A percentile compares a stretch with the other conserved stretches of the same genome.
Evolutionary conservation across 1,139 yeast genomes (phyloP).

Genomic region (Candida mesenterica): DNA sequence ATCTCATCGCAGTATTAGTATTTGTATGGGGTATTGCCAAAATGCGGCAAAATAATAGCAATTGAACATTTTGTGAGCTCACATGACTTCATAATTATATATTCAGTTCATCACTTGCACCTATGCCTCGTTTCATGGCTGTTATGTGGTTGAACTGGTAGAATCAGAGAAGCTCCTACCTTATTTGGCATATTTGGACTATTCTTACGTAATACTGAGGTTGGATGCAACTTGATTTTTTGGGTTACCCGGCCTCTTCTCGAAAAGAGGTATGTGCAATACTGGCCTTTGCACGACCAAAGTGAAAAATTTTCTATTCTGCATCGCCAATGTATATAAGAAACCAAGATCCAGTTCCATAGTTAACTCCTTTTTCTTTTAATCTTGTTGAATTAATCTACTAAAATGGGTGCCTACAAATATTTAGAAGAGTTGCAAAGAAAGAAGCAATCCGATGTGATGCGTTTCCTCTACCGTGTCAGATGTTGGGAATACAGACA

Average conservation of each 20-base stretch:
- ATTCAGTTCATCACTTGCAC: too few species aligned
- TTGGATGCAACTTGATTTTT: too few species aligned
- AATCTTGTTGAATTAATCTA: slow-evolving; percentile 16
- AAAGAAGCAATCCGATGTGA: slow-evolving; percentile 99
- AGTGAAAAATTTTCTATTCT: slow-evolving; percentile 15
- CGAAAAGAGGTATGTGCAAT: slow-evolving; percentile 1
- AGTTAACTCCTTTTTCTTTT: slow-evolving; percentile 10
- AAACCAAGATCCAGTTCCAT: background rate
- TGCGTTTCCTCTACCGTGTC: slow-evolving; percentile 98
- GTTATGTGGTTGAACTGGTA: too few species aligned
- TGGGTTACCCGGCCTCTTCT: slow-evolving; percentile 1
- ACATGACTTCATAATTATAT: too few species aligned
- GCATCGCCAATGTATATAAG: slow-evolving; percentile 3
- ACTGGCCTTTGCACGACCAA: slow-evolving; percentile 3
- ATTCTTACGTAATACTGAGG: too few species aligned
- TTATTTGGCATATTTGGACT: too few species aligned
- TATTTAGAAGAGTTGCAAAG: slow-evolving; percentile 99
- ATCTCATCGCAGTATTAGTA: too few species aligned
- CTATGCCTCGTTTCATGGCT: too few species aligned
- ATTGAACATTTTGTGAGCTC: too few species aligned
- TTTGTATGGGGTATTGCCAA: too few species aligned
- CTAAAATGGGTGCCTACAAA: slow-evolving; percentile 98
- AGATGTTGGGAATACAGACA: slow-evolving; percentile 99
- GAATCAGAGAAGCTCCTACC: too few species aligned
- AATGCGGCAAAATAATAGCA: too few species aligned